phyloP scores from a whole-genome alignment of 257 asterid species.

The Scutellaria barbata region DNA sequence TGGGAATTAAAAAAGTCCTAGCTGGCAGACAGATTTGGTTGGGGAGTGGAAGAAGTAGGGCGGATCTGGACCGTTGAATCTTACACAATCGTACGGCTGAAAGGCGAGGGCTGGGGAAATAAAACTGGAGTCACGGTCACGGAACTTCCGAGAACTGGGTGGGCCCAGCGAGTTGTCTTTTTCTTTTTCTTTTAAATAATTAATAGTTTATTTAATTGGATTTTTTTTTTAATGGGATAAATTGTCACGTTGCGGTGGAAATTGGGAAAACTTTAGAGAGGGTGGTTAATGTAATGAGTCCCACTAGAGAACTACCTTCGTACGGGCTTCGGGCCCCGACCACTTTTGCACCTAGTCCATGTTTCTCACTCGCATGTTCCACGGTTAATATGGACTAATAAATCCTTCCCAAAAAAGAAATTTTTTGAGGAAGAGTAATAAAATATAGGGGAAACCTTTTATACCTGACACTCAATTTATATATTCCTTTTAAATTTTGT shows the following conservation, averaged over 20 bases:
- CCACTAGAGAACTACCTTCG: conserved; percentile 34
- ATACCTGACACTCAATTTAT: no score
- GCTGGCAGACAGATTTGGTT: conserved; percentile 60
- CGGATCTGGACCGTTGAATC: conserved; percentile 39
- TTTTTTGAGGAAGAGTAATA: no score
- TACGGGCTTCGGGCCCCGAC: conserved; percentile 32
- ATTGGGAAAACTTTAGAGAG: not conserved
- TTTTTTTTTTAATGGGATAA: conserved; percentile 31
- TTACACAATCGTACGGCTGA: conserved; percentile 42
- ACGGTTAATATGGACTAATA: no score
- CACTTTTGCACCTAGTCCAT: conserved; percentile 28
- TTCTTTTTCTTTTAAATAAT: not conserved
- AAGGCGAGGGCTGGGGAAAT: conserved; percentile 11
- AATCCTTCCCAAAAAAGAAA: no score
- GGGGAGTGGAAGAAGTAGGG: conserved; percentile 43
- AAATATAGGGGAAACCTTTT: no score
- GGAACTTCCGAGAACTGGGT: conserved; percentile 62
- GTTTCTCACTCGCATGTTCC: not conserved
- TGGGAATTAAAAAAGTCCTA: conserved; percentile 47
- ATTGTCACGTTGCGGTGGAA: conserved; percentile 59
- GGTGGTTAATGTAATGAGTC: conserved; percentile 29
- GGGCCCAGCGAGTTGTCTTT: conserved; percentile 42
- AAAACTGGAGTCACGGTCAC: conserved; percentile 60
- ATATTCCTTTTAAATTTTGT: no score
- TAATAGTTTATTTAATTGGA: not conserved